phyloP scores from a whole-genome alignment of 768 basidiomycete genomes.

The Tephrocybe sp. region DNA sequence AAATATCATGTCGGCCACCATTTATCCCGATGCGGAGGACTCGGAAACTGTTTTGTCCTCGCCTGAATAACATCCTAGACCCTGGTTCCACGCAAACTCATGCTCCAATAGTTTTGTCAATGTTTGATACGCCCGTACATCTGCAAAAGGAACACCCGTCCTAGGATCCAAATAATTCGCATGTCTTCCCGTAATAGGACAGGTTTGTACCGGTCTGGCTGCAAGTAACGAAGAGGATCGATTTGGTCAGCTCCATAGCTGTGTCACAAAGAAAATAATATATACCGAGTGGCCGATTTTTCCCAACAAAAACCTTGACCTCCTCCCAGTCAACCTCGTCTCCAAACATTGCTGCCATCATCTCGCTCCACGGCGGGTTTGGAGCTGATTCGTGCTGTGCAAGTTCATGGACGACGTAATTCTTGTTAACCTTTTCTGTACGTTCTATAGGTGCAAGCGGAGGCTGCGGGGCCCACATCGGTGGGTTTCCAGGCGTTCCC shows the following conservation, averaged over 20 bases:
- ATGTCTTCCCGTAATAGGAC: constrained; percentile 74
- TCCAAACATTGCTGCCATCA: constrained; percentile 83
- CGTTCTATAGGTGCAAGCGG: constrained; percentile 29
- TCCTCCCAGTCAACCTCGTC: constrained; percentile 81
- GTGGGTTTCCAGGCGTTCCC: neutral
- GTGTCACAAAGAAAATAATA: constrained; percentile 8
- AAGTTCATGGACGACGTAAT: constrained; percentile 69
- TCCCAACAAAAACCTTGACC: constrained; percentile 59
- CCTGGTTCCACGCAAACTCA: constrained; percentile 65
- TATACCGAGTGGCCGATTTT: constrained; percentile 63
- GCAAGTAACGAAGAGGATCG: constrained; percentile 3
- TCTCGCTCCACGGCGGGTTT: constrained; percentile 65
- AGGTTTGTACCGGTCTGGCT: constrained; percentile 67
- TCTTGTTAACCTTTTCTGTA: constrained; percentile 55
- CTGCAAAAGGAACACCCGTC: constrained; percentile 77
- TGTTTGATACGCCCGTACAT: constrained; percentile 58
- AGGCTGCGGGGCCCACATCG: constrained; percentile 8
- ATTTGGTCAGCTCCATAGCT: neutral
- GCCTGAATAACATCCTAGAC: constrained; percentile 41
- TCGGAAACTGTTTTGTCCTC: constrained; percentile 14
- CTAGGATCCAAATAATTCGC: constrained; percentile 82
- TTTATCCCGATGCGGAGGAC: neutral
- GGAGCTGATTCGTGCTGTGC: constrained; percentile 41
- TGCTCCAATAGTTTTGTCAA: constrained; percentile 63
- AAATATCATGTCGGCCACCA: too few species aligned